Evolutionary conservation across 306 rosid species (phyloP), one percentile per base, ranked within the genome.

Genomic region (Prunus mume): DNA sequence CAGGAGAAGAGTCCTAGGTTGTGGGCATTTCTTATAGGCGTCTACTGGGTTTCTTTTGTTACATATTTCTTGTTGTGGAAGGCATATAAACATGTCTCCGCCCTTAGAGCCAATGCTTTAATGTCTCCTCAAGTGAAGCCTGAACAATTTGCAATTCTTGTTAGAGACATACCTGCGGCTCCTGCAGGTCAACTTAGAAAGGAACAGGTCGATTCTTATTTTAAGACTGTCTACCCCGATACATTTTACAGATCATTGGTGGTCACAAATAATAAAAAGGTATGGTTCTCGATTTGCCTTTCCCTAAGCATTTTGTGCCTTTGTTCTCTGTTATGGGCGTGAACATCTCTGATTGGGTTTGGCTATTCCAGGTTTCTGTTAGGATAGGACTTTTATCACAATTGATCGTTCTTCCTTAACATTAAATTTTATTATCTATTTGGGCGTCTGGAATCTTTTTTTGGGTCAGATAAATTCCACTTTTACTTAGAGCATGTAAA

Each of bases 81-180:
- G 83, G 91, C 93, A 54, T 96, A 96, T 80, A 88, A 82, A 14
- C 98, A 91, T 54, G 93, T 85, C 1, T 71, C 91, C 3, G 27
- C 45, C 71, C 76, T 96, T 80, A 88, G 98, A 81, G 77, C 90
- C 22, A 83, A 78, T 68, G 97, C 98, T 69, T 78, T 88, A 20
- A 82, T 49, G 86, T 67, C 97, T 81, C 93, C 92, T 71, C 89
- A 83, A 72, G 71, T 76, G 77, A 92, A 86, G 79, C 76, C 90
- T 24, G 90, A 92, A 80, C 98, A 91, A 70, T 92, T 84, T 81
- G 94, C 93, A 9, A 57, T 96, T 72, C 73, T 96, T 72, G 98
- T 96, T 62, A 91, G 99, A 84, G 99, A 96, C 83, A 89, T 96
- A 74, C 98, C 99, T 76, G 43, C 83, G 56, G 86, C n/a, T 24